Percentiles rank a stretch among this genome's conserved stretches.
Evolutionary conservation across 495 filamentous ascomycete species (phyloP).

Genomic region (Podospora conica): DNA sequence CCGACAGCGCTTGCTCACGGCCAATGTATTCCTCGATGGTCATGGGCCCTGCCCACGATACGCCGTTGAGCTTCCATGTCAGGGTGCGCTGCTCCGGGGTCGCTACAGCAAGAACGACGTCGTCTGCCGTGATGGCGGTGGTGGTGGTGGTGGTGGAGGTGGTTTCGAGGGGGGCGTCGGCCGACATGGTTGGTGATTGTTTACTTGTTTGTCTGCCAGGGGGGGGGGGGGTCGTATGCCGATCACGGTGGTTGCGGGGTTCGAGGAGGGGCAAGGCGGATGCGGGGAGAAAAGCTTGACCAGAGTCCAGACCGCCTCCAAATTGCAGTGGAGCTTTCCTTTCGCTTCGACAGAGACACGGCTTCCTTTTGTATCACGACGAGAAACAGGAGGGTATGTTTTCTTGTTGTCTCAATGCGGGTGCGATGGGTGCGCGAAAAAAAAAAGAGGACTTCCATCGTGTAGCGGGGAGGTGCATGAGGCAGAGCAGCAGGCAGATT

Average conservation of each 20-base stretch:
- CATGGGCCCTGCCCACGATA: slow-evolving; percentile 19
- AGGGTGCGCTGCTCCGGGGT: slow-evolving; percentile 17
- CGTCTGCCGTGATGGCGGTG: not conserved
- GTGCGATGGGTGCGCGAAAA: not conserved
- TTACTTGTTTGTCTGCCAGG: not conserved
- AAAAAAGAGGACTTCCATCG: not conserved
- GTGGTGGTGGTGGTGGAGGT: not conserved
- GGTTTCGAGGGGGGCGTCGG: not conserved
- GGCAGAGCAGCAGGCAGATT: slow-evolving; percentile 5
- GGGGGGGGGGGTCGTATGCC: not conserved
- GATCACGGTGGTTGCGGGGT: not conserved
- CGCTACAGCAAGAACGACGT: slow-evolving; percentile 15
- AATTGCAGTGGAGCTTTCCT: not conserved
- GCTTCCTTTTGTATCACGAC: not conserved
- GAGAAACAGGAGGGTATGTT: not conserved
- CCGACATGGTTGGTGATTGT: slow-evolving; percentile 3
- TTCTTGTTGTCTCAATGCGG: not conserved
- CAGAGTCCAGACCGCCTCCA: not conserved
- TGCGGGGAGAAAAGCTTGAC: not conserved
- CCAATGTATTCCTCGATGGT: slow-evolving; percentile 16
- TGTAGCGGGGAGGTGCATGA: not conserved
- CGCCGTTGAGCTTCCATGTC: slow-evolving; percentile 20
- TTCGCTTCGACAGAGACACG: not conserved
- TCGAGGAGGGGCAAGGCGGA: not conserved
- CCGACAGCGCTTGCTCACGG: slow-evolving; percentile 14